These are phyloP conservation scores for Candida saitoana DNA, from an alignment of 805 yeast genomes.

Conservation along the genomic window DNA sequence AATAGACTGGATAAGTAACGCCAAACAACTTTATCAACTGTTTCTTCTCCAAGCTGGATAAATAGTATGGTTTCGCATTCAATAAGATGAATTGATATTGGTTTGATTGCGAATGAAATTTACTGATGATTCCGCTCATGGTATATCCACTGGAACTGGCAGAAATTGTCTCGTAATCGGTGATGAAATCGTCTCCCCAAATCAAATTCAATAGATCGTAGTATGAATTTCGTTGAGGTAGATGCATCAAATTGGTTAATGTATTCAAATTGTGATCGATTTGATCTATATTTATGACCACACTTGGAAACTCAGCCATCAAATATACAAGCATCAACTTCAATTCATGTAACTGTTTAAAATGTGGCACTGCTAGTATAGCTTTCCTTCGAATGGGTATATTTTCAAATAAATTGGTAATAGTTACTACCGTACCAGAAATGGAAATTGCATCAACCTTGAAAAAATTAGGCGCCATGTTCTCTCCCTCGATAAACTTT, in stretches of 20 bases:
- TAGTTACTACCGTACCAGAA: constrained; percentile 37
- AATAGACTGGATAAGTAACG: constrained; percentile 24
- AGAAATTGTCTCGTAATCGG: constrained; percentile 20
- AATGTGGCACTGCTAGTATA: constrained; percentile 15
- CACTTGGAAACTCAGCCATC: constrained; percentile 19
- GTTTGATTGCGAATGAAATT: constrained; percentile 27
- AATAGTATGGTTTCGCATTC: constrained; percentile 33
- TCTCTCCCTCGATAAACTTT: not conserved
- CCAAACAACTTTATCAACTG: constrained; percentile 21
- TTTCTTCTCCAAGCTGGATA: constrained; percentile 10
- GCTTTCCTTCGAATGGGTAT: constrained; percentile 41
- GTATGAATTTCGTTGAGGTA: constrained; percentile 15
- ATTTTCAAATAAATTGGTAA: constrained; percentile 38
- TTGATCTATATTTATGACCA: not conserved
- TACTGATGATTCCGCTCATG: constrained; percentile 40
- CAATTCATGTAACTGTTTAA: constrained; percentile 22
- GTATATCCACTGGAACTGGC: constrained; percentile 21
- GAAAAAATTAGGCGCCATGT: constrained; percentile 1
- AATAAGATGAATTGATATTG: constrained; percentile 43
- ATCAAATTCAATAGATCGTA: constrained; percentile 14
- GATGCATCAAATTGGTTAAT: not conserved
- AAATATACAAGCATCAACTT: constrained; percentile 25
- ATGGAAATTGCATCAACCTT: constrained; percentile 1
- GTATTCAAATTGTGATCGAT: not conserved
- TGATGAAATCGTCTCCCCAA: constrained; percentile 23